Conservation (phyloP, 305 asterid species). For the Striga hermonthica region DNA sequence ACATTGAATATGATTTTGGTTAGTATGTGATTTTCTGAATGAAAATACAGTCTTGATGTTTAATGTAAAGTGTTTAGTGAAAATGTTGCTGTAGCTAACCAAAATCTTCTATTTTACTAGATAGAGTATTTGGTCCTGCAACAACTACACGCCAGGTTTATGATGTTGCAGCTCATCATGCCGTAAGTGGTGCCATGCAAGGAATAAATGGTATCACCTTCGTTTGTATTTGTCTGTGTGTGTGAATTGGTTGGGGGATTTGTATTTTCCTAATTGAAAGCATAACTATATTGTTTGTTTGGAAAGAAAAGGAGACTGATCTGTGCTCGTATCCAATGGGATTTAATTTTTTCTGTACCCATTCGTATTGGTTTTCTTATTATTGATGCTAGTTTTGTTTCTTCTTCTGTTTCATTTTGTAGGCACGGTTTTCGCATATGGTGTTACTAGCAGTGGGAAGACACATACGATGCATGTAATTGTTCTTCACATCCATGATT, state of each 20-base stretch:
- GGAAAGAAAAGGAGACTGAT: slow-evolving; percentile 22
- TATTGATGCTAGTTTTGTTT: slow-evolving; percentile 21
- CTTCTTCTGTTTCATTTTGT: slow-evolving; percentile 25
- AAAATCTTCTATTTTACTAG: slow-evolving; percentile 40
- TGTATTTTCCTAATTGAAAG: not conserved
- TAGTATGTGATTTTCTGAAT: slow-evolving; percentile 24
- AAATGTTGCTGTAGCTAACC: slow-evolving; percentile 7
- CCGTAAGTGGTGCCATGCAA: slow-evolving; percentile 87
- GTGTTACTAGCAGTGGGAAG: slow-evolving; percentile 77
- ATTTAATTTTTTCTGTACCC: slow-evolving; percentile 10
- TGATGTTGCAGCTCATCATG: slow-evolving; percentile 91
- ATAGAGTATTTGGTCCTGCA: slow-evolving; percentile 97
- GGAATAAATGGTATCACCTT: slow-evolving; percentile 72
- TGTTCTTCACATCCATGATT: slow-evolving; percentile 13
- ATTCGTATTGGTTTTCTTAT: not conserved
- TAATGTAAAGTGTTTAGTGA: no score
- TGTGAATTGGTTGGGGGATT: not conserved
- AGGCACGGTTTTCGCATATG: slow-evolving; percentile 70
- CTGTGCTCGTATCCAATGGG: slow-evolving; percentile 5
- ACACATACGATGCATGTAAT: slow-evolving; percentile 76
- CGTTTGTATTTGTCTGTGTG: not conserved
- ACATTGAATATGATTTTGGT: slow-evolving; percentile 63
- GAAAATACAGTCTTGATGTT: slow-evolving; percentile 14
- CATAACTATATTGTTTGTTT: slow-evolving; percentile 2
- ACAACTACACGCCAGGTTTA: slow-evolving; percentile 95